Evolutionary conservation across 768 basidiomycete species (phyloP).

Genomic region (Suillus plorans): DNA sequence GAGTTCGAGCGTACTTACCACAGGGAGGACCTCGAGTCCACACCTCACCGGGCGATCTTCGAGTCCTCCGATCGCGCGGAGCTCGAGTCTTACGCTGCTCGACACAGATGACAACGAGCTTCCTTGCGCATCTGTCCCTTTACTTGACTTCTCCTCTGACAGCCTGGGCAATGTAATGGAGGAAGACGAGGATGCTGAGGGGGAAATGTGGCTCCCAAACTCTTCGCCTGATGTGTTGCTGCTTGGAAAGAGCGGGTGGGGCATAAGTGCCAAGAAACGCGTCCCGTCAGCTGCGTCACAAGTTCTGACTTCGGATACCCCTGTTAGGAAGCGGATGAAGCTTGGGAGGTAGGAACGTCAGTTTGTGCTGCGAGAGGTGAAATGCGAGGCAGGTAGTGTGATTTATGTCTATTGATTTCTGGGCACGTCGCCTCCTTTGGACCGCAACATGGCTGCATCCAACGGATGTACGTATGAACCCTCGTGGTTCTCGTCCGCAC

Average conservation of each 20-base stretch:
- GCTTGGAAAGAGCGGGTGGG: conserved; percentile 14
- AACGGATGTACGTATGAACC: neutral
- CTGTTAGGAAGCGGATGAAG: conserved; percentile 26
- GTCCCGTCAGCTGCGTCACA: conserved; percentile 19
- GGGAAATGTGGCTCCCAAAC: conserved; percentile 40
- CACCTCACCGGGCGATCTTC: neutral
- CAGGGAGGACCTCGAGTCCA: neutral
- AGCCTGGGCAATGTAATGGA: conserved; percentile 8
- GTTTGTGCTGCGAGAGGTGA: neutral
- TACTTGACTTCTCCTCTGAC: neutral
- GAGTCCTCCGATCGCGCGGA: neutral
- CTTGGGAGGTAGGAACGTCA: neutral
- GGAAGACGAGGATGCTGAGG: conserved; percentile 35
- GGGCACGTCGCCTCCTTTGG: neutral
- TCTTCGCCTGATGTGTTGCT: conserved; percentile 45
- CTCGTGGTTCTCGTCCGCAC: neutral
- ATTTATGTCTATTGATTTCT: neutral
- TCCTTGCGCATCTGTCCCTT: neutral
- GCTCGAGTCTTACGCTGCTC: conserved; percentile 8
- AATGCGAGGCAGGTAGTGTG: neutral
- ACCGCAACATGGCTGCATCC: neutral
- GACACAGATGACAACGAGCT: conserved; percentile 1
- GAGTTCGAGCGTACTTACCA: neutral
- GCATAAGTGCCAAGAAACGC: conserved; percentile 20
- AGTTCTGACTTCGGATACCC: conserved; percentile 16